phyloP scores from a whole-genome alignment of 139 green algal genomes.

The Deuterostichococcus epilithicus region DNA sequence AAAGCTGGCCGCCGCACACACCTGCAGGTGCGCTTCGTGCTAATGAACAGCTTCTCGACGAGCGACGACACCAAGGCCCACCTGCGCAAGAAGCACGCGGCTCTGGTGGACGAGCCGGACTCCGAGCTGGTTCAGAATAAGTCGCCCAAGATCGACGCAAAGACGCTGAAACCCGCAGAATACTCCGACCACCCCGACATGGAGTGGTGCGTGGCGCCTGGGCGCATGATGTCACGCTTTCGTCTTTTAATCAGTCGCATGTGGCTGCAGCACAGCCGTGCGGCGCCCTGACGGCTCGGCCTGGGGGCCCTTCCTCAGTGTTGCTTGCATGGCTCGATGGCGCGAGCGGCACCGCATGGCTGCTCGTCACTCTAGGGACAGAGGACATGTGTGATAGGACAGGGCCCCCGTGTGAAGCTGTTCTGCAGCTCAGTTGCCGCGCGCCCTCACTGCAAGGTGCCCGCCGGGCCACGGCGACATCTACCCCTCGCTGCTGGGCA shows the following conservation, averaged over 20 bases:
- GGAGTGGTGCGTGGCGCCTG: conserved; percentile 62
- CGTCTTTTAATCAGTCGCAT: neutral
- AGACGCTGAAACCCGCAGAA: conserved; percentile 55
- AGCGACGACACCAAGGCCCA: conserved; percentile 73
- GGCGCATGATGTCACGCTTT: neutral
- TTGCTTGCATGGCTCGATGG: no score
- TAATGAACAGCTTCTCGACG: conserved; percentile 92
- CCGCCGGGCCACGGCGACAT: conserved; percentile 92
- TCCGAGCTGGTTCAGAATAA: conserved; percentile 92
- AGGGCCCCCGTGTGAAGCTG: no score
- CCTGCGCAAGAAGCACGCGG: conserved; percentile 55
- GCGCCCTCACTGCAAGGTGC: conserved; percentile 62
- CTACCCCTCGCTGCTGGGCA: conserved; percentile 86
- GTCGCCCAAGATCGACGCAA: conserved; percentile 78
- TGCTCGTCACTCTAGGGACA: no score
- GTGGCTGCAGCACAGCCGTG: neutral
- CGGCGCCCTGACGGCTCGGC: no score
- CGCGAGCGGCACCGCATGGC: no score
- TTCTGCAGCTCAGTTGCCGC: no score
- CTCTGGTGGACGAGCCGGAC: conserved; percentile 65
- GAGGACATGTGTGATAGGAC: no score
- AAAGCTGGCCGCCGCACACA: neutral
- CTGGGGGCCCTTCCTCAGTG: no score
- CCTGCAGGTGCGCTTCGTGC: conserved; percentile 64
- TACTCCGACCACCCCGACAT: conserved; percentile 60